Evolutionary conservation across 805 yeast genomes (phyloP).

Genomic region (Pichia californica): DNA sequence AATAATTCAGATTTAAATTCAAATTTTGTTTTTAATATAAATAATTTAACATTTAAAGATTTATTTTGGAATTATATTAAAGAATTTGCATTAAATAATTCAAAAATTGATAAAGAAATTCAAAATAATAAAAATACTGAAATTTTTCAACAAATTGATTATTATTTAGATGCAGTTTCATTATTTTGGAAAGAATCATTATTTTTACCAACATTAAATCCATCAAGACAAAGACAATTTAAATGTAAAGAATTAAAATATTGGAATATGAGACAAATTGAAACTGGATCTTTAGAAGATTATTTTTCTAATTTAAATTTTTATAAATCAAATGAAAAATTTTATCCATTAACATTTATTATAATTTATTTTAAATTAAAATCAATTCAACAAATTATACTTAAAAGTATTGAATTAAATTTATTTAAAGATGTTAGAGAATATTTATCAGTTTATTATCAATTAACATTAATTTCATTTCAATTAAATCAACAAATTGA

Average conservation of each 20-base stretch:
- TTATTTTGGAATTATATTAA: constrained; percentile 27
- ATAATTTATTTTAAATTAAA: constrained; percentile 58
- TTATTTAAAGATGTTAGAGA: constrained; percentile 65
- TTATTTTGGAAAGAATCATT: constrained; percentile 6
- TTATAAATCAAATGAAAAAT: constrained; percentile 28
- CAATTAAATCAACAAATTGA: constrained; percentile 5
- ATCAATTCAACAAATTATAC: constrained; percentile 64
- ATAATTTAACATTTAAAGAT: constrained; percentile 29
- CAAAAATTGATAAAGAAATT: constrained; percentile 13
- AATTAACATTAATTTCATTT: constrained; percentile 30
- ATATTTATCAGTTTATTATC: constrained; percentile 61
- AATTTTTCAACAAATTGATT: constrained; percentile 37
- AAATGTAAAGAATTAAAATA: constrained; percentile 45
- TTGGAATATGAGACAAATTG: constrained; percentile 81
- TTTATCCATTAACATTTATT: constrained; percentile 59
- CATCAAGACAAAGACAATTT: constrained; percentile 78
- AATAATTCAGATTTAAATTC: constrained; percentile 40
- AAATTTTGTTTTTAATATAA: constrained; percentile 47
- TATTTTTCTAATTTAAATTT: constrained; percentile 7
- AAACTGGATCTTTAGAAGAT: constrained; percentile 57
- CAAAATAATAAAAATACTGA: constrained; percentile 35
- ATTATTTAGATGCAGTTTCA: constrained; percentile 8
- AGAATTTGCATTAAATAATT: constrained; percentile 20
- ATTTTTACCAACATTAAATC: constrained; percentile 44
- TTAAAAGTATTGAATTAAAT: constrained; percentile 71